A percentile compares a stretch with the other conserved stretches of the same genome.
phyloP scores from a whole-genome alignment of 2,329 filamentous ascomycete species.

The Nothophoma quercina region DNA sequence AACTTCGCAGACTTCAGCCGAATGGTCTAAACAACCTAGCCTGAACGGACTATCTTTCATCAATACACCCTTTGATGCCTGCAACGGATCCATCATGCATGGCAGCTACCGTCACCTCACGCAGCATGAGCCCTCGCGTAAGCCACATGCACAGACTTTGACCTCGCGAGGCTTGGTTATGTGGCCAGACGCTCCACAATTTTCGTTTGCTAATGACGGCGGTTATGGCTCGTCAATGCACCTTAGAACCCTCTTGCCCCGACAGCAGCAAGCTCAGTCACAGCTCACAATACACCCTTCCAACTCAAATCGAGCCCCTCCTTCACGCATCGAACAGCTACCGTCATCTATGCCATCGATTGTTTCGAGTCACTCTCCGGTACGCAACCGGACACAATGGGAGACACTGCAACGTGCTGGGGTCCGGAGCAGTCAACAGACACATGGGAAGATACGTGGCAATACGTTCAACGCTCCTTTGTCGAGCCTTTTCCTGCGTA shows the following conservation, averaged over 20 bases:
- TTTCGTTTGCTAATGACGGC: slow-evolving; percentile 13
- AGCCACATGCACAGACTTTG: slow-evolving; percentile 19
- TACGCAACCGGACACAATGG: slow-evolving; percentile 25
- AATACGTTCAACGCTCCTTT: not conserved
- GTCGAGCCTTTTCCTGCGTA: slow-evolving; percentile 11
- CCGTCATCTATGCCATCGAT: slow-evolving; percentile 30
- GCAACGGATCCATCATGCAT: slow-evolving; percentile 24
- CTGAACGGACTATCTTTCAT: slow-evolving; percentile 49
- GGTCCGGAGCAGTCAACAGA: slow-evolving; percentile 33
- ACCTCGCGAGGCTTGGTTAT: slow-evolving; percentile 25
- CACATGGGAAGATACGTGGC: not conserved
- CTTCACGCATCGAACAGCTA: slow-evolving; percentile 21
- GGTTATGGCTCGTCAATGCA: slow-evolving; percentile 13
- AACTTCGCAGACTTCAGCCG: slow-evolving; percentile 6
- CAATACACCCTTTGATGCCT: slow-evolving; percentile 35
- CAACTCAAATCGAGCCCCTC: slow-evolving; percentile 7
- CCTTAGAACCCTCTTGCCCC: slow-evolving; percentile 4
- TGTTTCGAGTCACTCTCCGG: slow-evolving; percentile 16
- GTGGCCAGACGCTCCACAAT: slow-evolving; percentile 13
- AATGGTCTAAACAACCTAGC: slow-evolving; percentile 35
- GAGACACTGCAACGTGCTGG: slow-evolving; percentile 29
- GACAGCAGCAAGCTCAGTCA: slow-evolving; percentile 4
- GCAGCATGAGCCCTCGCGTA: not conserved
- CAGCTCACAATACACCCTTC: slow-evolving; percentile 12
- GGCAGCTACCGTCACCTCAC: slow-evolving; percentile 1